Conservation (phyloP, 176 grass and related monocot species). For the Thinopyrum elongatum region DNA sequence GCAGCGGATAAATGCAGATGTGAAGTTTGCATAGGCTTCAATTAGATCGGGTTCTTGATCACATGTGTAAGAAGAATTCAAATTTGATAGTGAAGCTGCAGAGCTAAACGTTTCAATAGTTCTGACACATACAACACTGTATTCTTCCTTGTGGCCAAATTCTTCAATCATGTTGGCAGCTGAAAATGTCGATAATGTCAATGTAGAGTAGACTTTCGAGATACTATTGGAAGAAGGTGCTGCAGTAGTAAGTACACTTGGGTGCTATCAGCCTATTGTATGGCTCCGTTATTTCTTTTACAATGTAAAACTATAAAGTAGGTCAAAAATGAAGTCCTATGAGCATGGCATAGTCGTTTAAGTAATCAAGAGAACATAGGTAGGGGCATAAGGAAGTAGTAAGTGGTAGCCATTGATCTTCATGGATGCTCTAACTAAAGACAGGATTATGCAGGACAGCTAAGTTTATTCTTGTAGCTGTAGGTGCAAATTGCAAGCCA, state of each 20-base stretch:
- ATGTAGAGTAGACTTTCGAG: conserved; percentile 11
- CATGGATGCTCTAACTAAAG: neutral
- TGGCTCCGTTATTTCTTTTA: conserved; percentile 6
- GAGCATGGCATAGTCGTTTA: neutral
- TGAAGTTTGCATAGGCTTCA: conserved; percentile 83
- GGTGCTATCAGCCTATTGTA: neutral
- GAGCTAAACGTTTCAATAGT: conserved; percentile 85
- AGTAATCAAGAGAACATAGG: neutral
- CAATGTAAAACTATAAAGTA: conserved; percentile 20
- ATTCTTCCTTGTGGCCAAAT: conserved; percentile 91
- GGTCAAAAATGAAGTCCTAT: conserved; percentile 28
- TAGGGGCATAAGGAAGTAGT: neutral
- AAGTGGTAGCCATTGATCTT: neutral
- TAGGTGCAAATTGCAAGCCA: conserved; percentile 9
- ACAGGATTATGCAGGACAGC: neutral
- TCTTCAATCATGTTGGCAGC: conserved; percentile 79
- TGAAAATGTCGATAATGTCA: conserved; percentile 52
- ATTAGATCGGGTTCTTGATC: conserved; percentile 96
- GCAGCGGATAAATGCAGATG: conserved; percentile 78
- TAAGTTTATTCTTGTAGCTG: neutral
- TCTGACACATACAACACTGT: conserved; percentile 60
- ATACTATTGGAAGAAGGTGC: conserved; percentile 16
- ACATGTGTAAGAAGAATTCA: conserved; percentile 87
- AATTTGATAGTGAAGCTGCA: conserved; percentile 66
- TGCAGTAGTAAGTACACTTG: conserved; percentile 1